Base-by-base conservation (phyloP, 345 rosid species). In the Firmiana major region DNA sequence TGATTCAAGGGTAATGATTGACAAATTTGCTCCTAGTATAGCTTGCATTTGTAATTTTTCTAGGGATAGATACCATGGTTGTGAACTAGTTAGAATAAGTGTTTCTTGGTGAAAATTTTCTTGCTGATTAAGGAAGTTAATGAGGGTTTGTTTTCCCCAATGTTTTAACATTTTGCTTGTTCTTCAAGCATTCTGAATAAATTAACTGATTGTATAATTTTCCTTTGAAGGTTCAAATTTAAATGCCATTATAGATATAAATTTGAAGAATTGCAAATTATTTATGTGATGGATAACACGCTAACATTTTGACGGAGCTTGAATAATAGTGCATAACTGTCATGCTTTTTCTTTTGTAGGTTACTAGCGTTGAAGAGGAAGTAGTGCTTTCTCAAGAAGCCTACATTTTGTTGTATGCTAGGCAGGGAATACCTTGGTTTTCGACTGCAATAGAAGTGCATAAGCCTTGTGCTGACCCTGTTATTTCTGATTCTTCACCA, bases 381-480 rank as follows among this genome's bases (percentile, higher is more conserved):
- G 43, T 16, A 66, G 97, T 91, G 73, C 81, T 94, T 48, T 88
- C 91, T 80, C 84, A 86, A 69, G 87, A 88, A 66, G 90, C 99
- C 40, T 97, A 97, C 78, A 88, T 94, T 72, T 85, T 97, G 63
- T 91, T 94, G 73, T 97, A 97, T 83, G 92, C 89, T 17, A 87
- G 86, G 84, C 89, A 88, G 79, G 92, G 77, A 38, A 87, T 85
- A n/a, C 91, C 92, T 9, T 97, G 95, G 99, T 87, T 91, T 84
- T 87, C 90, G 49, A 86, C 78, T 78, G 82, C 83, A 68, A 81
- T 83, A 48, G 90, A 87, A 86, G 71, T 74, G 57, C 79, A 80
- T 68, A 80, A 77, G 67, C 79, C 79, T 45, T 63, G 57, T 63
- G 12, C 43, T 42, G 82, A 80, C 73, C 68, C 77, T 21, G 75